Evolutionary conservation across 148 eudicot genomes (phyloP), one percentile per base, ranked within the genome.

Genomic region (Drosera capensis): DNA sequence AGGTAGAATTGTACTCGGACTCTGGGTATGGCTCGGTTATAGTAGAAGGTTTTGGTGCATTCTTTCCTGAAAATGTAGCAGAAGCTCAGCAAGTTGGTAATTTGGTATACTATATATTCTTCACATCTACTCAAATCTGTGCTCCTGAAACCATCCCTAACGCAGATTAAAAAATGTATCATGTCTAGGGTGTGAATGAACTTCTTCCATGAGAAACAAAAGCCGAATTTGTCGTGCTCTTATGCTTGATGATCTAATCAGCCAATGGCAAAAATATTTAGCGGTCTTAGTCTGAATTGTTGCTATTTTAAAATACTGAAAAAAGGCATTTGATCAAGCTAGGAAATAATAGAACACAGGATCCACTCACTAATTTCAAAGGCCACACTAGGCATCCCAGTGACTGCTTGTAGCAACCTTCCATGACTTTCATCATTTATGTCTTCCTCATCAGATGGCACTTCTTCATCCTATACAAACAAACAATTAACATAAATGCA

Each of bases 1-100:
- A 45, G 43, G 72, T 78, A 4, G 97, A 87, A 75, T 90, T 90
- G 46, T 57, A 78, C 58, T 84, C 93, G 29, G 95, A 85, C 58
- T 92, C 95, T 20, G 94, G 85, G 65, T 85, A 81, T 17, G 82
- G 78, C 71, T 85, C 95, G 7, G 82, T 67, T 48, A 79, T 57
- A 52, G n/a, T n/a, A 68, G 63, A 38, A 60, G 36, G 54, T 65
- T 67, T 34, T 63, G 54, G 49, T 74, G 71, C 66, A 64, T 69
- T 85, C 55, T 65, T 83, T 42, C 84, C 97, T 88, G 64, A 57
- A n/a, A n/a, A n/a, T n/a, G 47, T n/a, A n/a, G n/a, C n/a, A n/a
- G n/a, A n/a, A n/a, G n/a, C n/a, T n/a, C n/a, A n/a, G n/a, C n/a
- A n/a, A n/a, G n/a, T n/a, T n/a, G n/a, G n/a, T n/a, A n/a, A n/a